These are phyloP conservation scores for Yamadazyma paraphyllophila DNA, from an alignment of 805 yeast species.

Conservation along the genomic window DNA sequence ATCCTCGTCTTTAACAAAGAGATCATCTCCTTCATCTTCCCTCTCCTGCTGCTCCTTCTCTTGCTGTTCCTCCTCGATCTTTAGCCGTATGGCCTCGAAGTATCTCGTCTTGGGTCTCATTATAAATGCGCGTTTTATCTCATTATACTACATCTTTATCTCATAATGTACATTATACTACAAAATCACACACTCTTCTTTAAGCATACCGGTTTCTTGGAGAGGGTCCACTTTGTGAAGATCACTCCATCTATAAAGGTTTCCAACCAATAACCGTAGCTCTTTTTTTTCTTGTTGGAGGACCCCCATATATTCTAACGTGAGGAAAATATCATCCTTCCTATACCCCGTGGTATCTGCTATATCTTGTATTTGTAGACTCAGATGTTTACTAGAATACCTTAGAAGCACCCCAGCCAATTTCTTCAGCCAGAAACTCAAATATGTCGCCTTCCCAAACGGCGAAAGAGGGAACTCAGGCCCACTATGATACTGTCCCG, in stretches of 20 bases:
- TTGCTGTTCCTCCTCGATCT: not conserved
- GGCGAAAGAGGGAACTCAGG: slow-evolving; percentile 91
- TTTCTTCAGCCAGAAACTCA: slow-evolving; percentile 68
- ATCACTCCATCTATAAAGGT: slow-evolving; percentile 29
- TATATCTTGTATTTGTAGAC: slow-evolving; percentile 46
- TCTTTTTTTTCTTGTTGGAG: slow-evolving; percentile 12
- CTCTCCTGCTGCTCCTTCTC: not conserved
- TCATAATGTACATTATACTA: not conserved
- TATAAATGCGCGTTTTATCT: slow-evolving; percentile 1
- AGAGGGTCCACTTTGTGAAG: slow-evolving; percentile 21
- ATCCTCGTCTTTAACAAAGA: not conserved
- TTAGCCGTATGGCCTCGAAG: not conserved
- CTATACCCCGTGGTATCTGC: slow-evolving; percentile 63
- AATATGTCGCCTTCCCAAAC: slow-evolving; percentile 72
- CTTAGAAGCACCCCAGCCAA: slow-evolving; percentile 21
- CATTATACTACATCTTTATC: not conserved
- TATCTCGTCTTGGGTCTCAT: slow-evolving; percentile 6
- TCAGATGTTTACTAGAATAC: slow-evolving; percentile 3
- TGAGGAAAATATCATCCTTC: slow-evolving; percentile 55
- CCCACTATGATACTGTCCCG: slow-evolving; percentile 67
- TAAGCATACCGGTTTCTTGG: slow-evolving; percentile 27
- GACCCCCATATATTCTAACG: slow-evolving; percentile 55
- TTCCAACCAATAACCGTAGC: slow-evolving; percentile 19
- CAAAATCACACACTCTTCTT: slow-evolving; percentile 28
- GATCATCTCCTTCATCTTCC: not conserved